Evolutionary conservation across 1,139 yeast genomes (phyloP), one percentile per base, ranked within the genome.

Genomic region (Blastobotrys persicus): DNA sequence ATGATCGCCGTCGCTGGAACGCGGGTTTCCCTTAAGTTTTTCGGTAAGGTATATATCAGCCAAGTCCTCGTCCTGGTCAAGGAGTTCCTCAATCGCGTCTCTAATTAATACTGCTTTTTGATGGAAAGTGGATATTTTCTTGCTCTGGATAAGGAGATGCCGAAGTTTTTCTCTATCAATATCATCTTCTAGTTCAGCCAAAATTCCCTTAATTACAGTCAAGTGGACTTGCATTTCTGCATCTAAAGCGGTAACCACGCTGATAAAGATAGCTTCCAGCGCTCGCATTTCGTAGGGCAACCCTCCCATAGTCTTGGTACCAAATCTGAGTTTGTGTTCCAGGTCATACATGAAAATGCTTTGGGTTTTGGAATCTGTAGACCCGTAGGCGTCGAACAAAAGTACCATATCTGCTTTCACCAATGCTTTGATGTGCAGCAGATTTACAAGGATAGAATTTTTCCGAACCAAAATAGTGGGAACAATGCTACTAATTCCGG

Each of bases 31-130:
- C 1, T 57, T 49, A 31, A 58, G 55, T 53, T 75, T 76, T 18
- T 76, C 79, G 0, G 89, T 80, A 45, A 92, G 70, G 63, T 88
- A 88, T 84, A 92, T 82, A 7, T 81, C 89, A 1, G 88, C 88
- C 55, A 94, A 69, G 68, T 89, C 96, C 55, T 92, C 98, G 65
- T 92, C 98, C 57, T 84, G 88, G 48, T 91, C 98, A 34, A 94
- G 70, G 43, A 92, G 68, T 54, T 92, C 97, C 62, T 92, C 96
- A 34, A 94, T 70, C 31, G 91, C 86, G 59, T 88, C 86, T 55
- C 96, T 74, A 49, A 92, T 88, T 56, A 94, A 75, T 1, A 84
- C 73, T 0, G 95, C 87, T 64, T 89, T 88, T 66, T 91, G 96
- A 57, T 83, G 77, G 64, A 89, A 94, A 42, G 88, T 84, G 12